A percentile compares a stretch with the other conserved stretches of the same genome.
Evolutionary conservation across 2,329 filamentous ascomycete species (phyloP).

Genomic region (Aureobasidium sp.): DNA sequence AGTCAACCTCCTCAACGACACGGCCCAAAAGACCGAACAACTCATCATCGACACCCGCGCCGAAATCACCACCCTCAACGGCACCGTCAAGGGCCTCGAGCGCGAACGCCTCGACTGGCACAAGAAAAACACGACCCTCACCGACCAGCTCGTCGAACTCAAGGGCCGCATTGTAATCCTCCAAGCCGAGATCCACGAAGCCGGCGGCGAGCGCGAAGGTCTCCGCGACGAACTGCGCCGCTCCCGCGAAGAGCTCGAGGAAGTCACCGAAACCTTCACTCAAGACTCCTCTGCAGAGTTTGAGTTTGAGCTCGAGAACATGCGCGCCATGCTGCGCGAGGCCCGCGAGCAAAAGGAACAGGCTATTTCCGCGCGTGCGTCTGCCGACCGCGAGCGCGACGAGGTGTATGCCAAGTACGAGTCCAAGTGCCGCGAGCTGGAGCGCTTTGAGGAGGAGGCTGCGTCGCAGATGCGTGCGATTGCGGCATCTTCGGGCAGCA

Average conservation of each 20-base stretch:
- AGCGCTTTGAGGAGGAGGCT: constrained; percentile 21
- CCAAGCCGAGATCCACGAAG: constrained; percentile 22
- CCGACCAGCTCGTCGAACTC: constrained; percentile 21
- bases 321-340: constrained; percentile 24
- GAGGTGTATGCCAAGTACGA: constrained; percentile 22
- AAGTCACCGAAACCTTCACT: constrained; percentile 25
- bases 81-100: constrained; percentile 24
- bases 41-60: constrained; percentile 21
- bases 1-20: constrained; percentile 21
- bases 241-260: constrained; percentile 23
- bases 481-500: not conserved
- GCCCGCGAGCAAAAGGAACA: constrained; percentile 27
- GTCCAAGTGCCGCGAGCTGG: constrained; percentile 25
- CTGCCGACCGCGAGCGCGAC: constrained; percentile 25
- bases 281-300: constrained; percentile 22
- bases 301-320: constrained; percentile 26
- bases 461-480: not conserved
- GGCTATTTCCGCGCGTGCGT: constrained; percentile 25
- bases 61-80: constrained; percentile 21
- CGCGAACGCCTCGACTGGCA: constrained; percentile 25
- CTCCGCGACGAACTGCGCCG: constrained; percentile 23
- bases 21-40: constrained; percentile 22
- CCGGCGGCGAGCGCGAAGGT: constrained; percentile 22
- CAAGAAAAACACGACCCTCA: constrained; percentile 22
- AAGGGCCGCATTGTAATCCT: constrained; percentile 23